Evolutionary conservation across 1,284 basidiomycete species (phyloP).

Genomic region (Cutaneotrichosporon sp.): DNA sequence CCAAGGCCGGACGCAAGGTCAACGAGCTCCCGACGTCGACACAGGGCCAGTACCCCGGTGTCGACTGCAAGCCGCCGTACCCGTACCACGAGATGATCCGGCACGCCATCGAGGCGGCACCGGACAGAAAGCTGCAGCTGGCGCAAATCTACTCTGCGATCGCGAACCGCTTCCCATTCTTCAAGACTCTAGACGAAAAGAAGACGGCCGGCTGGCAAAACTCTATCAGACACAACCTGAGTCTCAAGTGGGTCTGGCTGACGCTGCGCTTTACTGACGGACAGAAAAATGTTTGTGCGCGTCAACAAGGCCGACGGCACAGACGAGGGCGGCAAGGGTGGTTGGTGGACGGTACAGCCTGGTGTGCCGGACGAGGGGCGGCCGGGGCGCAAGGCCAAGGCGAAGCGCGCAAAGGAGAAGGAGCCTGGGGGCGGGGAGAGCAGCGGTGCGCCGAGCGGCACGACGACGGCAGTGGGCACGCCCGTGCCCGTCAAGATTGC

Average conservation of each 20-base stretch:
- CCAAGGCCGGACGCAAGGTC: slow-evolving; percentile 25
- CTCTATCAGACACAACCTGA: slow-evolving; percentile 46
- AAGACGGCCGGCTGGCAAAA: slow-evolving; percentile 48
- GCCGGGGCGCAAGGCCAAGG: slow-evolving; percentile 44
- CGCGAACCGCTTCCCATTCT: slow-evolving; percentile 47
- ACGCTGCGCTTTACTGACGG: slow-evolving; percentile 1
- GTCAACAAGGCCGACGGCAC: slow-evolving; percentile 44
- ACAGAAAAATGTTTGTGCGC: slow-evolving; percentile 49
- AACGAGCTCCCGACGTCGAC: slow-evolving; percentile 38
- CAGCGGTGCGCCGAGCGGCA: background rate
- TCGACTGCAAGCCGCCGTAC: slow-evolving; percentile 47
- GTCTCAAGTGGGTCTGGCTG: slow-evolving; percentile 37
- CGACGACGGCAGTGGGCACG: background rate
- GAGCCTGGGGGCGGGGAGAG: background rate
- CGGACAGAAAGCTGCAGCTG: slow-evolving; percentile 43
- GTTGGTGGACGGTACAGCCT: slow-evolving; percentile 49
- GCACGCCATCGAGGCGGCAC: slow-evolving; percentile 44
- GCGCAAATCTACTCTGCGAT: slow-evolving; percentile 45
- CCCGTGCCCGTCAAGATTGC: background rate
- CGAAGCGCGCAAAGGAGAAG: slow-evolving; percentile 17
- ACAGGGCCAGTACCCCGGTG: slow-evolving; percentile 36
- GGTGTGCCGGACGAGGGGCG: slow-evolving; percentile 46
- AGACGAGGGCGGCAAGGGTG: slow-evolving; percentile 45
- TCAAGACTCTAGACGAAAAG: slow-evolving; percentile 46
- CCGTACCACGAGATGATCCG: slow-evolving; percentile 48